A percentile compares a stretch with the other conserved stretches of the same genome.
phyloP scores from a whole-genome alignment of 192 early-diverging fungal species.

The Funneliformis mosseae region DNA sequence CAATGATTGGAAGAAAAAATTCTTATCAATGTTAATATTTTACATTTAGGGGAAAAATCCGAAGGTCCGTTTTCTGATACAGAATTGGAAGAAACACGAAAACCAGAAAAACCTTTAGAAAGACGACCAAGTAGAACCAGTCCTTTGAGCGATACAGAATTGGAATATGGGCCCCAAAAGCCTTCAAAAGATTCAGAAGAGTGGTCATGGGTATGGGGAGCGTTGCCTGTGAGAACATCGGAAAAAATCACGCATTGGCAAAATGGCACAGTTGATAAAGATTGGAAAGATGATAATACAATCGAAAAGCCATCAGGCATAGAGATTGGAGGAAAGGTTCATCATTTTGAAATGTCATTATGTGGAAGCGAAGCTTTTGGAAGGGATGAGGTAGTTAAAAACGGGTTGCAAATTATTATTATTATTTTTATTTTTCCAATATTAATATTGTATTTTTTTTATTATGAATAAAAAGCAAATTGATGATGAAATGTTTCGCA shows the following conservation, averaged over 20 bases:
- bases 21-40: not conserved
- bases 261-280: conserved; percentile 39
- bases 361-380: conserved; percentile 55
- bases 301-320: conserved; percentile 34
- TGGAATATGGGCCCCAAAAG: conserved; percentile 41
- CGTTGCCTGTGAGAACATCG: conserved; percentile 57
- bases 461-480: conserved; percentile 21
- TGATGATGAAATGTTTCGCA: conserved; percentile 51
- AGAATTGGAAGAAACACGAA: conserved; percentile 28
- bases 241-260: conserved; percentile 41
- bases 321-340: conserved; percentile 42
- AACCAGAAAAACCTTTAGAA: conserved; percentile 29
- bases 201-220: conserved; percentile 80
- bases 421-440: not conserved
- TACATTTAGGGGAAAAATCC: conserved; percentile 19
- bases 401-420: conserved; percentile 4
- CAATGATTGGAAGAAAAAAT: no score
- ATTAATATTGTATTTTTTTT: not conserved
- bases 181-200: conserved; percentile 37
- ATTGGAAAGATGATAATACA: conserved; percentile 37
- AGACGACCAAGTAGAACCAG: conserved; percentile 32
- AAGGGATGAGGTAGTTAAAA: conserved; percentile 40
- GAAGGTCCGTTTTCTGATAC: conserved; percentile 32
- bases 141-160: conserved; percentile 64
- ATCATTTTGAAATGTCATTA: conserved; percentile 59